phyloP scores from a whole-genome alignment of 306 rosid species.

The Mucuna pruriens region DNA sequence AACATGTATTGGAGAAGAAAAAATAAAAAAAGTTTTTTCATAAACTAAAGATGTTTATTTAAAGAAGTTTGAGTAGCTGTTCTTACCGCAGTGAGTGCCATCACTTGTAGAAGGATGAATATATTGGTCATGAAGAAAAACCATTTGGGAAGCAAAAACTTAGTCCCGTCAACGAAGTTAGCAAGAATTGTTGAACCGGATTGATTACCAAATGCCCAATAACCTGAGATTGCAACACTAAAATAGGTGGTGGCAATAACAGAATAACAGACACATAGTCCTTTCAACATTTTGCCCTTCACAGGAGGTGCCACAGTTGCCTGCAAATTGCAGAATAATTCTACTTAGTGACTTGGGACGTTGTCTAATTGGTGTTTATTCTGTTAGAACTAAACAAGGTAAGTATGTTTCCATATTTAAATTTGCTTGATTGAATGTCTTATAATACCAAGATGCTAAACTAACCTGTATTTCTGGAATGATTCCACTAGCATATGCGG shows the following conservation, averaged over 20 bases:
- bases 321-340: constrained; percentile 42
- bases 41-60: no score
- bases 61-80: no score
- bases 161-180: constrained; percentile 51
- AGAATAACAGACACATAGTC: constrained; percentile 67
- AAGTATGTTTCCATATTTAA: neutral
- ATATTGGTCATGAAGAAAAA: constrained; percentile 71
- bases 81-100: constrained; percentile 70
- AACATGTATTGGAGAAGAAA: no score
- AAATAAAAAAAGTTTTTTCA: no score
- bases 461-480: constrained; percentile 85
- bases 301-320: constrained; percentile 86
- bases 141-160: constrained; percentile 67
- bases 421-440: constrained; percentile 1
- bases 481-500: constrained; percentile 76
- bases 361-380: constrained; percentile 19
- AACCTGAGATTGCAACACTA: constrained; percentile 73
- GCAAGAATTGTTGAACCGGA: constrained; percentile 55
- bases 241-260: constrained; percentile 61
- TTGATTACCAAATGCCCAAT: constrained; percentile 87
- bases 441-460: constrained; percentile 3
- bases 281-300: constrained; percentile 85
- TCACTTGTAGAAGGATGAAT: constrained; percentile 65
- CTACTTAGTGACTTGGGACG: constrained; percentile 9
- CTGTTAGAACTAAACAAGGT: constrained; percentile 3